Conservation (phyloP, 2,329 filamentous ascomycete species). For the Apiospora hydei region DNA sequence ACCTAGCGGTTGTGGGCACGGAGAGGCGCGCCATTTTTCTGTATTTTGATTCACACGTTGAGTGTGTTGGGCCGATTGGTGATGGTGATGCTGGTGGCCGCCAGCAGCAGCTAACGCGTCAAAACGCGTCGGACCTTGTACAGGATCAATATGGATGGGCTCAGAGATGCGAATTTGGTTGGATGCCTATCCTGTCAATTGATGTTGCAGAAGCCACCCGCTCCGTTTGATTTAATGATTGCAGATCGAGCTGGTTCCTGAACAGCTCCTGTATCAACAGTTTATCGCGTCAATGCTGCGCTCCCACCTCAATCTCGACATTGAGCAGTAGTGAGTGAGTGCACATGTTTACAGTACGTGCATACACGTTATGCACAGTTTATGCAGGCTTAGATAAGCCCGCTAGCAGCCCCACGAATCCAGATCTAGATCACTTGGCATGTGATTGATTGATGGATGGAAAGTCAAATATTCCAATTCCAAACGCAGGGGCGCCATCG, state of each 20-base stretch:
- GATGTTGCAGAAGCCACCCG: not conserved
- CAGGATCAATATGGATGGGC: not conserved
- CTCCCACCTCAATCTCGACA: not conserved
- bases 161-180: not conserved
- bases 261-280: not conserved
- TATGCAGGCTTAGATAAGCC: conserved; percentile 6
- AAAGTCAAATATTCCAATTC: not conserved
- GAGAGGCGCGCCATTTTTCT: conserved; percentile 62
- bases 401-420: not conserved
- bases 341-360: not conserved
- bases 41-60: not conserved
- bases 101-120: conserved; percentile 7
- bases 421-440: conserved; percentile 10
- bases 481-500: not conserved
- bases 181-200: not conserved
- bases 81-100: not conserved
- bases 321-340: not conserved
- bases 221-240: not conserved
- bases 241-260: not conserved
- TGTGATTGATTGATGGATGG: not conserved
- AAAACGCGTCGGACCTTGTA: conserved; percentile 18
- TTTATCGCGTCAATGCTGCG: not conserved
- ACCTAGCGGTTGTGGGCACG: conserved; percentile 73
- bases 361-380: not conserved
- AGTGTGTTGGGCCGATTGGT: not conserved